Conservation (phyloP, 495 filamentous ascomycete species). For the Podospora pseudopauciseta region DNA sequence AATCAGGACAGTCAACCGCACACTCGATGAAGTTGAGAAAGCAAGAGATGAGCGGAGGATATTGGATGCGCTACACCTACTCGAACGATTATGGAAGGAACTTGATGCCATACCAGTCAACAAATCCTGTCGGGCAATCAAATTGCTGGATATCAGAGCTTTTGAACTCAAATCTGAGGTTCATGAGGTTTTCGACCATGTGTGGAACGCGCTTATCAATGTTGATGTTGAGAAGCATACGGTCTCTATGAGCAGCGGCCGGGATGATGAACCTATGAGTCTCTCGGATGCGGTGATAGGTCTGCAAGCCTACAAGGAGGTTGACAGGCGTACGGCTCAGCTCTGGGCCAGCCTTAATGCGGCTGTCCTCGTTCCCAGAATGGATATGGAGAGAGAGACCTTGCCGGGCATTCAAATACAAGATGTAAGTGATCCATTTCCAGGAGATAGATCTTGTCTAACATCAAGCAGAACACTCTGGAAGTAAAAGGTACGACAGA, state of each 20-base stretch:
- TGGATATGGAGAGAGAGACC: slow-evolving; percentile 31
- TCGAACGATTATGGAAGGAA: slow-evolving; percentile 48
- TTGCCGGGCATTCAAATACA: slow-evolving; percentile 36
- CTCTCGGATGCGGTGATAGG: slow-evolving; percentile 48
- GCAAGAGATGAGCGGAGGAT: slow-evolving; percentile 46
- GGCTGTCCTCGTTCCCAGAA: slow-evolving; percentile 49
- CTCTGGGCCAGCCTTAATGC: slow-evolving; percentile 52
- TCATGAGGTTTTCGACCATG: slow-evolving; percentile 54
- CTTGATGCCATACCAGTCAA: slow-evolving; percentile 43
- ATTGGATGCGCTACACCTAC: slow-evolving; percentile 48
- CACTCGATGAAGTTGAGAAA: slow-evolving; percentile 51
- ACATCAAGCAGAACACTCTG: slow-evolving; percentile 33
- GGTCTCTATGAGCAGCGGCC: slow-evolving; percentile 46
- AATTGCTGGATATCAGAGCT: slow-evolving; percentile 44
- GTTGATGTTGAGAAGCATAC: slow-evolving; percentile 48
- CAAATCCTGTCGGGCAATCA: slow-evolving; percentile 47
- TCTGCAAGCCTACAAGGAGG: slow-evolving; percentile 49
- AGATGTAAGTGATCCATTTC: slow-evolving; percentile 36
- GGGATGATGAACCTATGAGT: slow-evolving; percentile 46
- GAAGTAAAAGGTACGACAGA: slow-evolving; percentile 34
- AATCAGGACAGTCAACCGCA: slow-evolving; percentile 51
- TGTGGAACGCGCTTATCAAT: slow-evolving; percentile 54
- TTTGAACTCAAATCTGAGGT: slow-evolving; percentile 55
- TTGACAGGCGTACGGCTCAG: slow-evolving; percentile 45
- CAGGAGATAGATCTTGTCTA: slow-evolving; percentile 13